Evolutionary conservation across 176 grass and related monocot species (phyloP), one percentile per base, ranked within the genome.

Genomic region (Eragrostis nindensis): DNA sequence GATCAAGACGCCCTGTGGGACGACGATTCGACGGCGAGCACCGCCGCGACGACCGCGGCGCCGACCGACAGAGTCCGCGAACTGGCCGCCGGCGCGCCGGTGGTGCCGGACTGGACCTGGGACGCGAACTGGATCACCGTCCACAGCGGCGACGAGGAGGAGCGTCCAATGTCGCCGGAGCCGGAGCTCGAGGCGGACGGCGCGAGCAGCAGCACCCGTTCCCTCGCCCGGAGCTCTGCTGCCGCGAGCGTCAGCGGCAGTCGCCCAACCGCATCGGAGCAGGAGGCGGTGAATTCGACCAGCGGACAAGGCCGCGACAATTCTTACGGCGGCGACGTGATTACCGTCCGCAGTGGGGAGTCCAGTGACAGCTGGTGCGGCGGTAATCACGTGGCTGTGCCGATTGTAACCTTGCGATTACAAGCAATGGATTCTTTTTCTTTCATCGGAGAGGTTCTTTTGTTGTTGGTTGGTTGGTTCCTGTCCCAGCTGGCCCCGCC

Each of bases 101-200:
- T 3, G 1, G 19, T 19, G 56, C 56, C 76, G 24, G 84, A 86
- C 45, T 86, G 84, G 84, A 86, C 76, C 47, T 86, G 68, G 84
- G 68, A 86, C 56, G 84, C 67, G 46, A 65, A 32, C 27, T 86
- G 84, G 84, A 86, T 86, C 57, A 73, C 84, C 3, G 76, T 86
- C 68, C 84, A 79, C 32, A 7, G 45, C 66, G 12, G 6, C 16
- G 56, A 6, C 11, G 45, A 12, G 5, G 27, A 19, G 0, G 73
- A 40, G 14, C n/a, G 3, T 0, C 2, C 66, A 60, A 50, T 61
- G 21, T 32, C 16, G 54, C 17, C 44, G 29, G n/a, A n/a, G n/a
- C n/a, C n/a, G n/a, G 56, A 53, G 27, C 12, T 11, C 21, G 80
- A 43, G n/a, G 3, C 22, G 3, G 50, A 18, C 3, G 21, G 18